Conservation (phyloP, 805 yeast species). For the Candida sonorensis region DNA sequence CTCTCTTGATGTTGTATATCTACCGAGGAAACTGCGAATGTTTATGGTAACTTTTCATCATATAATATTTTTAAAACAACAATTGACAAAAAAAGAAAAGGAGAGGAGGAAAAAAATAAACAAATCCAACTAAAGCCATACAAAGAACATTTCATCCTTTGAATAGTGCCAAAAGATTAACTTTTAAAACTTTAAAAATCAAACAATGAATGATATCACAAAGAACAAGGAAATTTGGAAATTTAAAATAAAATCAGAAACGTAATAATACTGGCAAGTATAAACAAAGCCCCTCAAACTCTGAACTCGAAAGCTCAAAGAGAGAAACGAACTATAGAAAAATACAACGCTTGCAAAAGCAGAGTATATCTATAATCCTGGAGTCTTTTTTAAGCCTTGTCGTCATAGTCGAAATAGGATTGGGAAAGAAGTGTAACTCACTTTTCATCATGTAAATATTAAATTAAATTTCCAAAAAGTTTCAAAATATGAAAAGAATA, state of each 20-base stretch:
- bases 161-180: constrained; percentile 4
- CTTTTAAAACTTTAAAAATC: constrained; percentile 2
- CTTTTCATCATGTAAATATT: constrained; percentile 29
- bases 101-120: constrained; percentile 3
- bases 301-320: constrained; percentile 25
- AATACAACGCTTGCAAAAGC: constrained; percentile 25
- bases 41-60: constrained; percentile 73
- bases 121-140: constrained; percentile 2
- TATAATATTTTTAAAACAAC: constrained; percentile 23
- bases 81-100: background rate
- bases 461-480: constrained; percentile 3
- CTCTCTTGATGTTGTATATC: constrained; percentile 50
- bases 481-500: too few species aligned
- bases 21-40: constrained; percentile 98
- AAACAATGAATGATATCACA: background rate
- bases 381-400: constrained; percentile 60
- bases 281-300: constrained; percentile 44
- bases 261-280: constrained; percentile 81
- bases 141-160: constrained; percentile 1
- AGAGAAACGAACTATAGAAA: constrained; percentile 26
- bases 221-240: background rate
- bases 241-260: constrained; percentile 42
- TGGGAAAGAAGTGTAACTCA: constrained; percentile 78
- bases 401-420: constrained; percentile 92
- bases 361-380: constrained; percentile 18